Percentiles rank a stretch among this genome's conserved stretches.
These are phyloP conservation scores for Exserohilum rostratum DNA, from an alignment of 2,329 filamentous ascomycete genomes.

Conservation along the genomic window DNA sequence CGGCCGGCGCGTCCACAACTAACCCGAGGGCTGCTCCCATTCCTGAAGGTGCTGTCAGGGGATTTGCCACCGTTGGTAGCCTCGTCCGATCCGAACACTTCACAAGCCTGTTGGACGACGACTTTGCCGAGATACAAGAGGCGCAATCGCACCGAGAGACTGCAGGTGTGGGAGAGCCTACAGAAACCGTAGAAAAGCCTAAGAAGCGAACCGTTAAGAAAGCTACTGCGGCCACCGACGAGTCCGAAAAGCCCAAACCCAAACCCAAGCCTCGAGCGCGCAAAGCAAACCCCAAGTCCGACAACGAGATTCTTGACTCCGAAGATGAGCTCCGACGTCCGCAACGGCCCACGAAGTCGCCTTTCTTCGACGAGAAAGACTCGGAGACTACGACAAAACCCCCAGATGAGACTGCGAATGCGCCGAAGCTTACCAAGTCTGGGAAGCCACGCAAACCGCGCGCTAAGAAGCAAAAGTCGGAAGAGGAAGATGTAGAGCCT, in stretches of 20 bases:
- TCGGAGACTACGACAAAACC: constrained; percentile 11
- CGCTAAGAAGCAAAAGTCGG: constrained; percentile 34
- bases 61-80: constrained; percentile 44
- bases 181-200: constrained; percentile 19
- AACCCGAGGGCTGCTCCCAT: constrained; percentile 35
- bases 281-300: constrained; percentile 35
- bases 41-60: constrained; percentile 32
- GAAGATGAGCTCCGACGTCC: constrained; percentile 21
- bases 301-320: constrained; percentile 24
- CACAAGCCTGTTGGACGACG: constrained; percentile 23
- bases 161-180: neutral
- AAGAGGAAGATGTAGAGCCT: constrained; percentile 12
- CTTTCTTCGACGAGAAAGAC: constrained; percentile 24
- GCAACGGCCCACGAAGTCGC: constrained; percentile 24
- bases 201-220: constrained; percentile 23
- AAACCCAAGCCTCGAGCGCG: constrained; percentile 36
- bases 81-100: constrained; percentile 41
- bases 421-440: constrained; percentile 26
- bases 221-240: constrained; percentile 4
- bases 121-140: constrained; percentile 7
- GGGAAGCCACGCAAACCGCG: constrained; percentile 40
- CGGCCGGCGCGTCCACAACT: constrained; percentile 33
- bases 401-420: constrained; percentile 5
- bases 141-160: constrained; percentile 9
- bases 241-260: constrained; percentile 25